Evolutionary conservation across 2,329 filamentous ascomycete genomes (phyloP).

Genomic region (Leptographium procerum): DNA sequence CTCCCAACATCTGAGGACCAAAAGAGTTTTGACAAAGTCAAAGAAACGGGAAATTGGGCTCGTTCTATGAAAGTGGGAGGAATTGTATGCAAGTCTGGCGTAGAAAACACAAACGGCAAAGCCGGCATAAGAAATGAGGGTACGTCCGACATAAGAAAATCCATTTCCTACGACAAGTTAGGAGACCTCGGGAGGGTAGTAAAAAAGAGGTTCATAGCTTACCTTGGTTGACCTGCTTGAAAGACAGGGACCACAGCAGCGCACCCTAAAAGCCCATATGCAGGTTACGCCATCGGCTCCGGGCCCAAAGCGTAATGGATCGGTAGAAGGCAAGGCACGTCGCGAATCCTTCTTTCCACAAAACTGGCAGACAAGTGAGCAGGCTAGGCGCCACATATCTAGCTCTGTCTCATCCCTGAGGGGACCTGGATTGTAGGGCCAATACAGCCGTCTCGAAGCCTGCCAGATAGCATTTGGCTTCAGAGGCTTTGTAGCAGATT

Average conservation of each 20-base stretch:
- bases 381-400: conserved; percentile 64
- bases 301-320: conserved; percentile 48
- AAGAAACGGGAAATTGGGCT: conserved; percentile 30
- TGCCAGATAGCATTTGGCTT: conserved; percentile 61
- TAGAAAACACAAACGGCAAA: conserved; percentile 58
- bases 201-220: conserved; percentile 15
- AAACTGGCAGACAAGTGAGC: conserved; percentile 53
- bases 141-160: conserved; percentile 48
- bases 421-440: conserved; percentile 58
- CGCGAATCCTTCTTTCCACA: conserved; percentile 37
- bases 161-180: conserved; percentile 48
- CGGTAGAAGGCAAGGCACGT: conserved; percentile 18
- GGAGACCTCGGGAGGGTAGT: neutral
- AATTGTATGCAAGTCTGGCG: conserved; percentile 48
- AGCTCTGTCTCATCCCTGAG: conserved; percentile 55
- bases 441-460: conserved; percentile 52
- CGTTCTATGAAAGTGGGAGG: conserved; percentile 42
- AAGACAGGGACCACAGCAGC: conserved; percentile 57
- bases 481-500: conserved; percentile 20
- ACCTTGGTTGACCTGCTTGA: conserved; percentile 53
- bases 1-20: conserved; percentile 49
- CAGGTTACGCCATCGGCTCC: conserved; percentile 47
- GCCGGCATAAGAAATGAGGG: conserved; percentile 53
- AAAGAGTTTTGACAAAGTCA: conserved; percentile 55
- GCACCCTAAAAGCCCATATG: conserved; percentile 61